Base-by-base conservation (phyloP, 2,329 filamentous ascomycete species). In the Cladosporium phlei region DNA sequence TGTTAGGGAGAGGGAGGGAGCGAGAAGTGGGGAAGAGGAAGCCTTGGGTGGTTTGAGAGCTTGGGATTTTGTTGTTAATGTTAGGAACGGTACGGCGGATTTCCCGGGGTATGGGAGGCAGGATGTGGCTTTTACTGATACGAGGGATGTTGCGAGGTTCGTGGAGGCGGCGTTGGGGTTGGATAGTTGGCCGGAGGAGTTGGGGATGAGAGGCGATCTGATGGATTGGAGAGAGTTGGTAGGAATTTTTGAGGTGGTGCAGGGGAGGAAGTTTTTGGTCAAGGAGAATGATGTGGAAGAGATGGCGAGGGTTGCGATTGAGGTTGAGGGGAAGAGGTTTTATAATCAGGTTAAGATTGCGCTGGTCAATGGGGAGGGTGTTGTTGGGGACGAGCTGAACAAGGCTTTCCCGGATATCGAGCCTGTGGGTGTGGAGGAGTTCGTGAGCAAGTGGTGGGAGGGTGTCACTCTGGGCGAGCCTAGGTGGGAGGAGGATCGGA, bases 101-200 rank as follows among this genome's bases (percentile, higher is more conserved):
- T 70, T 78, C 16, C 75, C 76, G 0, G 74, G 73, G 0, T 62
- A 69, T 17, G 77, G 77, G 0, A 62, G 72, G n/a, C 64, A 60
- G 5, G 59, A 59, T 3, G 62, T 73, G 7, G 58, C 65, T 3
- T 72, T 76, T 56, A 78, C 74, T 0, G 71, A 77, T 53, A 73
- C 68, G 1, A 59, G 59, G 4, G 76, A 79, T 53, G 60, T 79
- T 30, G 74, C 68, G 3, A 65, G 58, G 27, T 77, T 73, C 45
- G 64, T 76, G 4, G 67, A 65, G 6, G 65, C 63, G 4, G 47
- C 65, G 3, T 52, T 78, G 11, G 65, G 67, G n/a, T 50, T 70
- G 17, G 54, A 66, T 3, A 24, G 19, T 6, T 30, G 38, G 38
- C 63, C 62, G 75, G 67, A 66, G 24, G 55, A 61, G 11, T 55